Conservation (phyloP, 2,329 filamentous ascomycete genomes). For the Arachnomyces sp. region DNA sequence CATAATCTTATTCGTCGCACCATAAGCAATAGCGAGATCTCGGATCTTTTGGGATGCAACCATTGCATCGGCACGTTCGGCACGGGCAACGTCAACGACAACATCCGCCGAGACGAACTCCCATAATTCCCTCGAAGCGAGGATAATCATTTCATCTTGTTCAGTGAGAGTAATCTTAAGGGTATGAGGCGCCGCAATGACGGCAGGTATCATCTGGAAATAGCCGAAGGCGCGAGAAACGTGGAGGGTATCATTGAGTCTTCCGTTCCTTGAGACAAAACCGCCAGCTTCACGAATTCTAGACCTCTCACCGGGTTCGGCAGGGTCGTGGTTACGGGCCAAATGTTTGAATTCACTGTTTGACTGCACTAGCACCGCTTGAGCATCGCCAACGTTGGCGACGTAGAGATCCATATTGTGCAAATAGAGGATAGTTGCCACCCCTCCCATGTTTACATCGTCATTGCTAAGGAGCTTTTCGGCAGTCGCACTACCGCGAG, state of each 20-base stretch:
- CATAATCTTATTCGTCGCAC: constrained; percentile 92
- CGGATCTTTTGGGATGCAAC: constrained; percentile 87
- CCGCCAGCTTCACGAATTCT: constrained; percentile 91
- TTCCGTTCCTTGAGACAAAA: constrained; percentile 90
- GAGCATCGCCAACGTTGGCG: constrained; percentile 90
- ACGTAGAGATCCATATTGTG: constrained; percentile 86
- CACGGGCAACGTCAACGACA: constrained; percentile 82
- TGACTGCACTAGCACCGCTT: constrained; percentile 89
- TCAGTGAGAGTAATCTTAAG: constrained; percentile 71
- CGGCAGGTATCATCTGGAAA: constrained; percentile 81
- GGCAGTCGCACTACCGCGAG: constrained; percentile 59
- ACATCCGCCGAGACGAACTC: constrained; percentile 85
- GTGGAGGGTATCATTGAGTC: constrained; percentile 81
- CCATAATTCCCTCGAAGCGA: constrained; percentile 91
- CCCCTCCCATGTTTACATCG: constrained; percentile 81
- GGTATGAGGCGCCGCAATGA: constrained; percentile 85
- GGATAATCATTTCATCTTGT: constrained; percentile 84
- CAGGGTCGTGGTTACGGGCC: constrained; percentile 88
- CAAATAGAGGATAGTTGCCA: constrained; percentile 85
- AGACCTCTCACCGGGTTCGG: constrained; percentile 72
- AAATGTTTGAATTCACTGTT: constrained; percentile 77
- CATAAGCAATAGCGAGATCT: constrained; percentile 92
- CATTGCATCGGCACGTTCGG: constrained; percentile 86
- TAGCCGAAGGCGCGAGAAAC: constrained; percentile 95
- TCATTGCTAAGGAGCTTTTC: constrained; percentile 77